These are phyloP conservation scores for Sporisorium iseilematis-ciliati DNA, from an alignment of 1,284 basidiomycete genomes.

Conservation along the genomic window DNA sequence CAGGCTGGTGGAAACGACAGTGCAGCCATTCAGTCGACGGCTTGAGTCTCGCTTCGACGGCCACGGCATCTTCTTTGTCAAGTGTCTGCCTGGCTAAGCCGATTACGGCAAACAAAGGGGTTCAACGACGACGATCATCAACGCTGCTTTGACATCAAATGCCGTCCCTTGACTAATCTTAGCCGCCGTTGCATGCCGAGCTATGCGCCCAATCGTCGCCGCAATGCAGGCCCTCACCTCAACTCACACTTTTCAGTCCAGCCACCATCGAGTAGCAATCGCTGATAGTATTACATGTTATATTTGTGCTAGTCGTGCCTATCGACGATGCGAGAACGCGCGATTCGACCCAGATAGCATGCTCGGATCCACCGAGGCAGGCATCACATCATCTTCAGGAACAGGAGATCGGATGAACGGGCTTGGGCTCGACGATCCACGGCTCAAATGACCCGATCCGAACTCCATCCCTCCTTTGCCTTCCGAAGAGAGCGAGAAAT, in stretches of 20 bases:
- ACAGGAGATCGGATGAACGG: conserved; percentile 53
- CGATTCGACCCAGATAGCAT: conserved; percentile 46
- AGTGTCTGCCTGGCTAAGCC: not conserved
- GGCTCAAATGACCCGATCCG: conserved; percentile 23
- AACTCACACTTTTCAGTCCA: not conserved
- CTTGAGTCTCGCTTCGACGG: conserved; percentile 2
- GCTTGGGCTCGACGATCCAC: conserved; percentile 47
- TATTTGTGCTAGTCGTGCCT: not conserved
- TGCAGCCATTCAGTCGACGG: too few relatives aligned
- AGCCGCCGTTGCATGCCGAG: conserved; percentile 16
- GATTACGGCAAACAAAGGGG: not conserved
- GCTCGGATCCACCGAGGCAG: conserved; percentile 53
- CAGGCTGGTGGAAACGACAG: not conserved
- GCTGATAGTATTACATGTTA: conserved; percentile 36
- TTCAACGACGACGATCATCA: not conserved
- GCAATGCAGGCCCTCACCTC: not conserved
- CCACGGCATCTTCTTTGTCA: not conserved
- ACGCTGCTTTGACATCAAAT: not conserved
- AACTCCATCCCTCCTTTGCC: conserved; percentile 39
- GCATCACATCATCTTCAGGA: conserved; percentile 45
- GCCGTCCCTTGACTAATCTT: not conserved
- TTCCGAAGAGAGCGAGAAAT: conserved; percentile 30
- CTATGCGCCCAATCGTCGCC: conserved; percentile 8
- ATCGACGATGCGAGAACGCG: conserved; percentile 19
- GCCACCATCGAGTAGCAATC: not conserved